Conservation (phyloP, 148 eudicot genomes). For the Tetragonia tetragonoides region DNA sequence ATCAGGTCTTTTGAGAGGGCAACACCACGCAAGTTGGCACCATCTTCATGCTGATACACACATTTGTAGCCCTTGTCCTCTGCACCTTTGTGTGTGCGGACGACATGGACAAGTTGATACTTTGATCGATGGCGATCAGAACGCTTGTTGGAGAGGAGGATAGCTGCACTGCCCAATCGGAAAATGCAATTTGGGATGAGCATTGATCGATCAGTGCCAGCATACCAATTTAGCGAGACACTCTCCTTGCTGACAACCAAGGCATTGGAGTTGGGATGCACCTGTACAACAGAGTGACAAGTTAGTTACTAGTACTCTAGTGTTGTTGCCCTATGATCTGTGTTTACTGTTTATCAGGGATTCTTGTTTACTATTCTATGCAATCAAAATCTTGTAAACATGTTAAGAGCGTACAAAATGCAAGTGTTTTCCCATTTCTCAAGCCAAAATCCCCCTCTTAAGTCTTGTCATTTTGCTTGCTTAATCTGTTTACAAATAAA, state of each 20-base stretch:
- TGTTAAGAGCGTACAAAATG: no score
- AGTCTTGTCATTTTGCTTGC: no score
- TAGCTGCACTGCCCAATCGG: slow-evolving; percentile 29
- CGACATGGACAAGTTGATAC: slow-evolving; percentile 20
- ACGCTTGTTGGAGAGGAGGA: slow-evolving; percentile 23
- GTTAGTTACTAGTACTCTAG: no score
- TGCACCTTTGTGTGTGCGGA: neutral
- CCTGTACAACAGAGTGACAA: slow-evolving; percentile 4
- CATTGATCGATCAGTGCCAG: slow-evolving; percentile 32
- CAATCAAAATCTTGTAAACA: no score
- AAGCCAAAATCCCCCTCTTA: no score
- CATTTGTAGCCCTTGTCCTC: slow-evolving; percentile 25
- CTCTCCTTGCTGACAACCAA: slow-evolving; percentile 29
- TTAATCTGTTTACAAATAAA: no score
- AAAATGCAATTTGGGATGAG: slow-evolving; percentile 29
- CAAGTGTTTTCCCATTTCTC: no score
- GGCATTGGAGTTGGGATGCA: slow-evolving; percentile 26
- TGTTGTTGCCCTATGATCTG: no score
- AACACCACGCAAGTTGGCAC: slow-evolving; percentile 13
- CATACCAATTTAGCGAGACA: slow-evolving; percentile 30
- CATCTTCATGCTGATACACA: slow-evolving; percentile 27
- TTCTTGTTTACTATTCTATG: no score
- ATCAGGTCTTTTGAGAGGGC: slow-evolving; percentile 28
- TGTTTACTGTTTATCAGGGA: no score
- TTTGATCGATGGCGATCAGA: slow-evolving; percentile 16